phyloP scores from a whole-genome alignment of 2,329 filamentous ascomycete species.

The Fusarium coffeatum region DNA sequence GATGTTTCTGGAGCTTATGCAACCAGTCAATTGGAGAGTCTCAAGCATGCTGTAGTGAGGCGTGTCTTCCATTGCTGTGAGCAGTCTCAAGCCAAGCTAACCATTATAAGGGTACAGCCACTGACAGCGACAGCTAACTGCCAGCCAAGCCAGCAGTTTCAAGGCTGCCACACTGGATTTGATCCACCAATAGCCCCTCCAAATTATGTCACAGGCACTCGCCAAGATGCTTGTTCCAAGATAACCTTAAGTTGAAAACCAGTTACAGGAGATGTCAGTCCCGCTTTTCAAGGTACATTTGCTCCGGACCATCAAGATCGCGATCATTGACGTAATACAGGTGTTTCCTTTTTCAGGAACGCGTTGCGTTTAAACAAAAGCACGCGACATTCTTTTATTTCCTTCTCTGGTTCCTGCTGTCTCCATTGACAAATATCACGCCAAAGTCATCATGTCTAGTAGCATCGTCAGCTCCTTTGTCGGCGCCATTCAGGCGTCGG shows the following conservation, averaged over 20 bases:
- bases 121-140: background rate
- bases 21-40: too few species aligned
- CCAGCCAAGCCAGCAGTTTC: background rate
- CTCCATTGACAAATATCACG: too few species aligned
- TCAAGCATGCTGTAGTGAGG: too few species aligned
- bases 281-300: constrained; percentile 26
- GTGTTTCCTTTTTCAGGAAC: background rate
- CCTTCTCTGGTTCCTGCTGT: too few species aligned
- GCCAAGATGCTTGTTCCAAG: background rate
- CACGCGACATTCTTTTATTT: background rate
- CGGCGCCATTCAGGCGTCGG: constrained; percentile 37
- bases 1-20: too few species aligned
- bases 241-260: constrained; percentile 21
- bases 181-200: constrained; percentile 7
- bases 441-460: constrained; percentile 13
- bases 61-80: too few species aligned
- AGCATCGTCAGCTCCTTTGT: constrained; percentile 26
- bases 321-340: constrained; percentile 22
- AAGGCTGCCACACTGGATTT: background rate
- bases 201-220: background rate
- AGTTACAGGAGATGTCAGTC: background rate
- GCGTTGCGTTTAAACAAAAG: background rate
- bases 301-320: constrained; percentile 15
- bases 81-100: background rate
- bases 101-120: background rate